These are phyloP conservation scores for Termitomyces bulborhizus DNA, from an alignment of 768 basidiomycete species.

Conservation along the genomic window DNA sequence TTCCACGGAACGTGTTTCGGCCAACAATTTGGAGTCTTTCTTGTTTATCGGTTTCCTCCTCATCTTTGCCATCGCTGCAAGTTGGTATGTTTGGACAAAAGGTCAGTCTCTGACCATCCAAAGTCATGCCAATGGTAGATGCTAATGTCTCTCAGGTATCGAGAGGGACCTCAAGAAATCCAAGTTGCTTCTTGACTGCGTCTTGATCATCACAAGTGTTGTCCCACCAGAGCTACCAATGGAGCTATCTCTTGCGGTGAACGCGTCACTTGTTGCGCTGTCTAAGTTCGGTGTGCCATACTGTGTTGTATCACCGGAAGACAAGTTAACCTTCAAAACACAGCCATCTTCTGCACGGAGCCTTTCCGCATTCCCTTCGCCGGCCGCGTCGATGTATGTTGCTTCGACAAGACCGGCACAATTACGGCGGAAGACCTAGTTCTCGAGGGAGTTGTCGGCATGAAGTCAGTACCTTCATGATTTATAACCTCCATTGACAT, in stretches of 20 bases:
- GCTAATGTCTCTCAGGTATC: constrained; percentile 48
- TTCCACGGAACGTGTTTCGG: constrained; percentile 92
- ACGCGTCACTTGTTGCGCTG: constrained; percentile 87
- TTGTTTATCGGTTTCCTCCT: constrained; percentile 97
- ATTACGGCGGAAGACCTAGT: constrained; percentile 96
- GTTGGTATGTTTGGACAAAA: constrained; percentile 98
- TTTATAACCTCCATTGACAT: background rate
- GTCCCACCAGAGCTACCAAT: constrained; percentile 98
- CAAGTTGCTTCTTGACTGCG: constrained; percentile 91
- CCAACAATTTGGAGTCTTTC: constrained; percentile 94
- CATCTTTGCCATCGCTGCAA: constrained; percentile 95
- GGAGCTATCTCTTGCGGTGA: constrained; percentile 95
- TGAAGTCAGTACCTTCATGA: constrained; percentile 54
- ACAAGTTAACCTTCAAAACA: background rate
- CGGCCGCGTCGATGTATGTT: constrained; percentile 95
- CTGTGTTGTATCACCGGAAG: background rate
- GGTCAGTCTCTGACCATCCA: constrained; percentile 37
- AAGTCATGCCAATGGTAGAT: background rate
- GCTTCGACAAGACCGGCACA: constrained; percentile 99
- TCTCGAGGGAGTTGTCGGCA: constrained; percentile 87
- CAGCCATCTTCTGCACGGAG: constrained; percentile 98
- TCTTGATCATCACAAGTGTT: constrained; percentile 94
- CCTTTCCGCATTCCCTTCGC: constrained; percentile 97
- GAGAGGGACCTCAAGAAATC: constrained; percentile 91
- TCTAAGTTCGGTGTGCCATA: constrained; percentile 79